Percentiles rank a stretch among this genome's conserved stretches.
These are phyloP conservation scores for Chlamydomonas asymmetrica DNA, from an alignment of 139 green algal genomes.

Conservation along the genomic window DNA sequence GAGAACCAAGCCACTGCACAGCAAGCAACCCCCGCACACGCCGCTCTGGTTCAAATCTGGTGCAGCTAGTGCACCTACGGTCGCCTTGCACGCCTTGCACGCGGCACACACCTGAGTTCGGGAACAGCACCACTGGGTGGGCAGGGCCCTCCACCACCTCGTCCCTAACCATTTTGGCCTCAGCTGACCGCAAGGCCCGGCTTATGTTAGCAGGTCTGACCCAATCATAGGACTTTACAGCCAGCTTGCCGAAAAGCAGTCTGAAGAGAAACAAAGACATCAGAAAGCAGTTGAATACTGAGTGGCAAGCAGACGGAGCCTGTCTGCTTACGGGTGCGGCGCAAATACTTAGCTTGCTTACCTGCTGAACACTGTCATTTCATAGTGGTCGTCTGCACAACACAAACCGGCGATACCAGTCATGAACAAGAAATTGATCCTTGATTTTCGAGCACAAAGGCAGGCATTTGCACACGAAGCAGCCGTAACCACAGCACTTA, in stretches of 20 bases:
- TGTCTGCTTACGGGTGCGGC: too few relatives aligned
- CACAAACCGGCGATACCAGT: too few relatives aligned
- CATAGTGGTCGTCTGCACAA: constrained; percentile 27
- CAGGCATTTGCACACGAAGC: constrained; percentile 65
- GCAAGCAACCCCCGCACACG: too few relatives aligned
- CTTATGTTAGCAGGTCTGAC: neutral
- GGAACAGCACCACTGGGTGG: constrained; percentile 59
- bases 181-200: neutral
- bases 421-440: too few relatives aligned
- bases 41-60: too few relatives aligned
- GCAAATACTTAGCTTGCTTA: too few relatives aligned
- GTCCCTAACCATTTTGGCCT: constrained; percentile 54
- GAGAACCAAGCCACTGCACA: too few relatives aligned
- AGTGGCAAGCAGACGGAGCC: too few relatives aligned
- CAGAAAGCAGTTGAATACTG: neutral
- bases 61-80: too few relatives aligned
- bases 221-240: constrained; percentile 80
- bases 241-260: constrained; percentile 84
- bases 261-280: constrained; percentile 27
- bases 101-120: constrained; percentile 27
- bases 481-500: constrained; percentile 73
- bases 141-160: constrained; percentile 38
- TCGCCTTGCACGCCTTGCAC: too few relatives aligned
- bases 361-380: constrained; percentile 49
- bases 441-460: too few relatives aligned